Percentiles rank a stretch among this genome's conserved stretches.
These are phyloP conservation scores for Chaetoceros tenuissimus DNA, from an alignment of 108 stramenopile species.

Conservation along the genomic window DNA sequence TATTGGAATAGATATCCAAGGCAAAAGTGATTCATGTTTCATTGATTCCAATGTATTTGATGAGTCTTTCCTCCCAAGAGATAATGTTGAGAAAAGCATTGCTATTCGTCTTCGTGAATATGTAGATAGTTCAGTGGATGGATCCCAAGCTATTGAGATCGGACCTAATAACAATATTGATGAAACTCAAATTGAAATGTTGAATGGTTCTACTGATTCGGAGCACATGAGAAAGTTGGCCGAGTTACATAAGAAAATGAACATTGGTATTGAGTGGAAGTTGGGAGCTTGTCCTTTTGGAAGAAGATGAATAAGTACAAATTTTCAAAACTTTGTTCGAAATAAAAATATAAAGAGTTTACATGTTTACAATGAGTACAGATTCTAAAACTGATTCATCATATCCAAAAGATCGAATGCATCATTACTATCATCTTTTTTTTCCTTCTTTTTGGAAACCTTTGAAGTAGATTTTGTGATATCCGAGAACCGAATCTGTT, in stretches of 20 bases:
- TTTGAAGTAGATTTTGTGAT: too few relatives aligned
- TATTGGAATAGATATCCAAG: slow-evolving; percentile 10
- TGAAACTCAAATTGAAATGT: not conserved
- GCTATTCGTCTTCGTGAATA: slow-evolving; percentile 7
- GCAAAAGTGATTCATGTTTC: not conserved
- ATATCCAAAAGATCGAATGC: too few relatives aligned
- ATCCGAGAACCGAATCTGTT: too few relatives aligned
- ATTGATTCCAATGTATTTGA: slow-evolving; percentile 7
- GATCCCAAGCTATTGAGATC: not conserved
- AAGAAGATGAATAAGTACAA: too few relatives aligned
- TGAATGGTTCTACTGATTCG: not conserved
- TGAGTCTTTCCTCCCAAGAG: not conserved
- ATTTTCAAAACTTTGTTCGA: too few relatives aligned
- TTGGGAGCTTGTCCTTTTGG: not conserved
- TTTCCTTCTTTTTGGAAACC: too few relatives aligned
- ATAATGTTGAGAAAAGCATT: slow-evolving; percentile 3
- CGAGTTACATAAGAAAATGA: not conserved
- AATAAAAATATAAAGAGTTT: too few relatives aligned
- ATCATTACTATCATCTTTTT: too few relatives aligned
- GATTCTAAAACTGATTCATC: too few relatives aligned
- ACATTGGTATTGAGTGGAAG: not conserved
- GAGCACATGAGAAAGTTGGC: not conserved
- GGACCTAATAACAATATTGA: not conserved
- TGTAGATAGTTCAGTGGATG: not conserved
- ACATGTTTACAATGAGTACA: too few relatives aligned